Evolutionary conservation across 495 filamentous ascomycete species (phyloP).

Genomic region (Echria macrotheca): DNA sequence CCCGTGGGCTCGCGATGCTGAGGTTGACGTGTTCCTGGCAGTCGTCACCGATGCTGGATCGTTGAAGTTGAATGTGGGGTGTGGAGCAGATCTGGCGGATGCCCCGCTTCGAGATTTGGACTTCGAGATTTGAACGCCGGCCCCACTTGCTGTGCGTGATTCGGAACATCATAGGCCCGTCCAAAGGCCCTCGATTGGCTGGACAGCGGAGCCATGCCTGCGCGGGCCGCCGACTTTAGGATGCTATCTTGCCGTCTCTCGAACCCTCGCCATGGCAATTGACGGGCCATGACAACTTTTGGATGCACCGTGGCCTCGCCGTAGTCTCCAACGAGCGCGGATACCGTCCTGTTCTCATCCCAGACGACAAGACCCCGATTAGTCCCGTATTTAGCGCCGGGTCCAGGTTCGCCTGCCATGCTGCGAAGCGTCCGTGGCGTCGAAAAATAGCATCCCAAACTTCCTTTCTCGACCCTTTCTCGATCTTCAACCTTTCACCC

Average conservation of each 20-base stretch:
- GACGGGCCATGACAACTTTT: slow-evolving; percentile 7
- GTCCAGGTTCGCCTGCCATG: no score
- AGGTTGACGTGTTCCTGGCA: no score
- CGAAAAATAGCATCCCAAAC: slow-evolving; percentile 24
- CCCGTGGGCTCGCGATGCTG: no score
- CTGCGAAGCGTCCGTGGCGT: slow-evolving; percentile 17
- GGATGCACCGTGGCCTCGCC: background rate
- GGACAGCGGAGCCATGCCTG: background rate
- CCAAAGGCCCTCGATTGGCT: background rate
- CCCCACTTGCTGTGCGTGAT: background rate
- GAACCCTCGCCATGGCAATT: background rate
- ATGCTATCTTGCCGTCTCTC: background rate
- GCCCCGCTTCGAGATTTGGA: no score
- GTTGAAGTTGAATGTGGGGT: no score
- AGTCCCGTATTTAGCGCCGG: no score
- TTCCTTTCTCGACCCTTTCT: background rate
- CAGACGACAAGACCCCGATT: no score
- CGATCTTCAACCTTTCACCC: background rate
- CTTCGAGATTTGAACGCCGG: no score
- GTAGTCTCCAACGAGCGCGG: background rate
- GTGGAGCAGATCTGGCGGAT: no score
- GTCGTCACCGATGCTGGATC: no score
- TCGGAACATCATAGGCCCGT: background rate
- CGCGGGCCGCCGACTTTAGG: background rate
- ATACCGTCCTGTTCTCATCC: no score